phyloP scores from a whole-genome alignment of 148 eudicot species.

The Chenopodium suecicum region DNA sequence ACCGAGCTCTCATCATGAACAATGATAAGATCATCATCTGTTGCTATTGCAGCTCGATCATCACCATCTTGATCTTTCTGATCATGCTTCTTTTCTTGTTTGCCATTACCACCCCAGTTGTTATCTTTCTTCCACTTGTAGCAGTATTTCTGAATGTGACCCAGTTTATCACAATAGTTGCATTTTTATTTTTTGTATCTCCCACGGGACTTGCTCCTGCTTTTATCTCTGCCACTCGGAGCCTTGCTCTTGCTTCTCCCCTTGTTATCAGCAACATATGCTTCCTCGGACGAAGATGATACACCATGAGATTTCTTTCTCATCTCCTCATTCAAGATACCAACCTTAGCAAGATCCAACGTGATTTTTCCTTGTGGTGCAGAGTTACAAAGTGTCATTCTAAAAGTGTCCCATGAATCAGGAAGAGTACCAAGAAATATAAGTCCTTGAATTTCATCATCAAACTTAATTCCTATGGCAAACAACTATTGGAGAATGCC shows the following conservation, averaged over 20 bases:
- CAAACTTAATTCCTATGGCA: too few relatives aligned
- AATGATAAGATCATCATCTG: slow-evolving; percentile 6
- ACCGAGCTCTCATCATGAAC: not conserved
- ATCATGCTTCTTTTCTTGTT: slow-evolving; percentile 1
- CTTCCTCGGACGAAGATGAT: not conserved
- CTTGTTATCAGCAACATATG: not conserved
- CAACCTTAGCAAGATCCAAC: not conserved
- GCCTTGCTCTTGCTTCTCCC: slow-evolving; percentile 6
- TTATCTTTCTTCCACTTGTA: slow-evolving; percentile 6
- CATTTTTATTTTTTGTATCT: slow-evolving; percentile 11
- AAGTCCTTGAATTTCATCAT: not conserved
- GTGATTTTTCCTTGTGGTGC: not conserved
- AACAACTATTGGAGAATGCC: too few relatives aligned
- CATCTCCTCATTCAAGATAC: not conserved
- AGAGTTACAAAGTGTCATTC: not conserved
- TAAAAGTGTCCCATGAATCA: not conserved
- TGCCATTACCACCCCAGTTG: not conserved
- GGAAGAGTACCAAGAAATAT: not conserved
- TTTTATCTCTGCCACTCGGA: not conserved
- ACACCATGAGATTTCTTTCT: too few relatives aligned
- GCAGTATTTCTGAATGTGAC: slow-evolving; percentile 1
- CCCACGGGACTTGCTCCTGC: slow-evolving; percentile 10
- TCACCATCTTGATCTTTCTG: not conserved
- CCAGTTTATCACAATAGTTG: not conserved
- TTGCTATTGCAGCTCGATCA: not conserved